Percentiles rank a stretch among this genome's conserved stretches.
Evolutionary conservation across 768 basidiomycete genomes (phyloP).

Genomic region (Psilocybe subaeruginosa): DNA sequence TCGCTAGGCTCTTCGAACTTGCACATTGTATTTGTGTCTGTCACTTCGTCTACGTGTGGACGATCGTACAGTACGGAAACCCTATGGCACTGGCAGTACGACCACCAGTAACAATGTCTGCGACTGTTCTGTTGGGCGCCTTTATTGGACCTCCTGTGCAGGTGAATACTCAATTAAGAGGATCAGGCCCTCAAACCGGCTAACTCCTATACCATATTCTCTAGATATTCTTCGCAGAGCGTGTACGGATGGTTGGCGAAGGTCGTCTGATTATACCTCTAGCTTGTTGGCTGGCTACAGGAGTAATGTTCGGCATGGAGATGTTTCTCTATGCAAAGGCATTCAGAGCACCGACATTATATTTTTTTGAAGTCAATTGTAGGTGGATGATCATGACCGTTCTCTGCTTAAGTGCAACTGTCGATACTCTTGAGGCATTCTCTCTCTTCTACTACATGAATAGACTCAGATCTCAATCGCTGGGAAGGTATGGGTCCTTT

Average conservation of each 20-base stretch:
- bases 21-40: slow-evolving; percentile 5
- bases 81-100: neutral
- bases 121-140: slow-evolving; percentile 1
- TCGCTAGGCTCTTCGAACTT: neutral
- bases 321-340: neutral
- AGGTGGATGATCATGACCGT: neutral
- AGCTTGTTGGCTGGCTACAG: neutral
- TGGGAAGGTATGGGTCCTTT: neutral
- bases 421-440: slow-evolving; percentile 2
- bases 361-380: neutral
- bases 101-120: neutral
- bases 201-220: neutral
- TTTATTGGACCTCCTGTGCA: slow-evolving; percentile 1
- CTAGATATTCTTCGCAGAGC: slow-evolving; percentile 14
- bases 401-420: neutral
- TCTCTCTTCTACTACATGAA: slow-evolving; percentile 2
- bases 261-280: neutral
- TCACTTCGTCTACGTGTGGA: slow-evolving; percentile 9
- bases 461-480: neutral
- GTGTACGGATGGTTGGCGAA: slow-evolving; percentile 8
- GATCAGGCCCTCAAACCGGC: too few relatives aligned
- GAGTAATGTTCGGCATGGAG: neutral
- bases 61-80: neutral
- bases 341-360: neutral
- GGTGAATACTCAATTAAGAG: neutral